Evolutionary conservation across 2,329 filamentous ascomycete genomes (phyloP).

Genomic region (Aspergillus hortae): DNA sequence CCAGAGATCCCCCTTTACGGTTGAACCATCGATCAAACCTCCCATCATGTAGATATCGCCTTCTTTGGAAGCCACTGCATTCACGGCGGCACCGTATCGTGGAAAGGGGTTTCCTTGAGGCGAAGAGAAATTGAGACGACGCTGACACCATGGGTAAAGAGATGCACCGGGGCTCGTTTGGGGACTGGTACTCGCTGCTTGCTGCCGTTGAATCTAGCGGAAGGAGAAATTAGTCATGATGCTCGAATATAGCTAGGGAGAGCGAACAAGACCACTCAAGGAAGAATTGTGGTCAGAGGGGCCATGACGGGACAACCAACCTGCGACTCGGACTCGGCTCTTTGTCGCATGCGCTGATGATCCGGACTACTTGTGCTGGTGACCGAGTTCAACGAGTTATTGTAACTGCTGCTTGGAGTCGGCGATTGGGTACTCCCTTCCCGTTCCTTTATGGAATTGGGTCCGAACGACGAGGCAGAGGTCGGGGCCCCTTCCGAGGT

Average conservation of each 20-base stretch:
- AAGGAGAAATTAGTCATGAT: conserved; percentile 1
- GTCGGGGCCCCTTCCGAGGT: conserved; percentile 52
- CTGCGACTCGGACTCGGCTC: conserved; percentile 53
- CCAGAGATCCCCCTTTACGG: conserved; percentile 96
- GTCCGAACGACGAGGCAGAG: conserved; percentile 39
- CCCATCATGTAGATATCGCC: conserved; percentile 98
- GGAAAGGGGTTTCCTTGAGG: conserved; percentile 85
- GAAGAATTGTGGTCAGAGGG: background rate
- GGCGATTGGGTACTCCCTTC: conserved; percentile 51
- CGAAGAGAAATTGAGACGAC: conserved; percentile 79
- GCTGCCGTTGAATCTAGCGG: conserved; percentile 30
- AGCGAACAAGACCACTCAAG: background rate
- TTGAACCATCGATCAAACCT: conserved; percentile 88
- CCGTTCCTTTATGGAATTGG: conserved; percentile 45
- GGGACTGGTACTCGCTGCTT: conserved; percentile 55
- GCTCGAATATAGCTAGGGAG: background rate
- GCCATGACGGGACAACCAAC: conserved; percentile 34
- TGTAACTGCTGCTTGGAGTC: conserved; percentile 71
- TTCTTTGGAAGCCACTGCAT: conserved; percentile 88
- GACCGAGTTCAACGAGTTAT: conserved; percentile 65
- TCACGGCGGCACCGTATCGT: conserved; percentile 94
- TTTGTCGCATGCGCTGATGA: conserved; percentile 56
- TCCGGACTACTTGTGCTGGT: conserved; percentile 63
- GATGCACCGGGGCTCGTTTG: conserved; percentile 65
- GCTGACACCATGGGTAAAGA: conserved; percentile 94